phyloP scores from a whole-genome alignment of 2,329 filamentous ascomycete genomes.

The Alternaria tenuissima region DNA sequence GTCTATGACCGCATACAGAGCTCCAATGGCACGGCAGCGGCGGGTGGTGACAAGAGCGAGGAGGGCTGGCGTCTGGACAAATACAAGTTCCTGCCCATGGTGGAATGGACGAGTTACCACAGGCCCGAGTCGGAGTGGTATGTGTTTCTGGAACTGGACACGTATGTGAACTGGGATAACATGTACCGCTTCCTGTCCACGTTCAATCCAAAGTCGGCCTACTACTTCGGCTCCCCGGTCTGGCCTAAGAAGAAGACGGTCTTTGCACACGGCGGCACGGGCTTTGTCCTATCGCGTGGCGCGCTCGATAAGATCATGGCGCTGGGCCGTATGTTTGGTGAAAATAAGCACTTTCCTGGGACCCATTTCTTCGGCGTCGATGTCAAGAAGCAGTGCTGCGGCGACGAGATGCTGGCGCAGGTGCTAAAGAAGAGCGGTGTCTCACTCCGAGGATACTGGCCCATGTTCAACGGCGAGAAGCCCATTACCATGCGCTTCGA shows the following conservation, averaged over 20 bases:
- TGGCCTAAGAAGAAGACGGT: conserved; percentile 44
- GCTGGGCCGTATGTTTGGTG: conserved; percentile 48
- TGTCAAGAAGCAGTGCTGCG: conserved; percentile 47
- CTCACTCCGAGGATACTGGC: conserved; percentile 51
- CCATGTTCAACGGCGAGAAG: conserved; percentile 57
- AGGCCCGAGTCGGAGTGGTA: conserved; percentile 46
- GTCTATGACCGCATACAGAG: conserved; percentile 59
- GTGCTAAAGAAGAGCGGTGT: conserved; percentile 50
- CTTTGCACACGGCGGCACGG: conserved; percentile 56
- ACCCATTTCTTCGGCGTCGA: conserved; percentile 50
- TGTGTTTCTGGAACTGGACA: conserved; percentile 50
- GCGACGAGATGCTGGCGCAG: conserved; percentile 50
- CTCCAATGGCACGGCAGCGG: conserved; percentile 31
- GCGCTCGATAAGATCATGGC: conserved; percentile 58
- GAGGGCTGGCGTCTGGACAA: conserved; percentile 65
- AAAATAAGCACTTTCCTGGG: conserved; percentile 42
- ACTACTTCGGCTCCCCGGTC: conserved; percentile 54
- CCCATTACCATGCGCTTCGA: conserved; percentile 50
- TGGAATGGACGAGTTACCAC: conserved; percentile 57
- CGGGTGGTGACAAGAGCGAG: conserved; percentile 52
- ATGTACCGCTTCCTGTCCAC: conserved; percentile 51
- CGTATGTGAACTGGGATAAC: conserved; percentile 51
- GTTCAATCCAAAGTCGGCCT: conserved; percentile 47
- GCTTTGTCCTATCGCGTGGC: conserved; percentile 55
- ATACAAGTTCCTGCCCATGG: conserved; percentile 67